Conservation (phyloP, 768 basidiomycete genomes). For the Russula sp. region DNA sequence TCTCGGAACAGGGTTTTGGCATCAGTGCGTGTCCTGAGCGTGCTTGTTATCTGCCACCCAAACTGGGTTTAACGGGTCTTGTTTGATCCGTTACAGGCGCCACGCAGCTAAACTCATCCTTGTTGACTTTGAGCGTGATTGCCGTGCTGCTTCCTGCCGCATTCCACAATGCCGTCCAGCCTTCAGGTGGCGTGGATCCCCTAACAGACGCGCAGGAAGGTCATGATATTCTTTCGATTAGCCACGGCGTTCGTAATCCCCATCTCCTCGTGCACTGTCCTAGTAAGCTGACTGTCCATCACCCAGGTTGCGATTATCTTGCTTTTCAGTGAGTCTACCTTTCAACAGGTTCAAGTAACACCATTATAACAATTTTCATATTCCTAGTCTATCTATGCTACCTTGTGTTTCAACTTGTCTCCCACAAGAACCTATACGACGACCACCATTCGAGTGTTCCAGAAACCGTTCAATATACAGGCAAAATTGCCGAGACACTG, state of each 20-base stretch:
- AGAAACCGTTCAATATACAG: neutral
- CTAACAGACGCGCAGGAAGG: constrained; percentile 31
- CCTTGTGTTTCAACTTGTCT: constrained; percentile 50
- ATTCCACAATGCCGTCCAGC: constrained; percentile 51
- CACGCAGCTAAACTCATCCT: constrained; percentile 65
- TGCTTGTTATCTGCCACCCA: neutral
- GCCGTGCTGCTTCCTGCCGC: constrained; percentile 74
- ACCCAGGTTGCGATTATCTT: constrained; percentile 44
- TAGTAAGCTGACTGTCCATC: neutral
- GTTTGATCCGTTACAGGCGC: constrained; percentile 32
- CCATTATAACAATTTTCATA: neutral
- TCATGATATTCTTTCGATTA: constrained; percentile 40
- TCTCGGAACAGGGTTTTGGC: constrained; percentile 74
- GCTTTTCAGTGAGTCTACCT: constrained; percentile 37
- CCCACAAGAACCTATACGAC: constrained; percentile 46
- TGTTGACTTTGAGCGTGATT: constrained; percentile 72
- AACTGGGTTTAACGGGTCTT: neutral
- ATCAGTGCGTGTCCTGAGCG: constrained; percentile 41
- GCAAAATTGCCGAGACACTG: neutral
- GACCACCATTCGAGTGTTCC: constrained; percentile 24
- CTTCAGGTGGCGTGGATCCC: constrained; percentile 18
- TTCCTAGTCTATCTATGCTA: constrained; percentile 43
- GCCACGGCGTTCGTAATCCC: constrained; percentile 38
- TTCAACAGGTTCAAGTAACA: neutral
- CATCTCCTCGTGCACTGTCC: neutral